Conservation (phyloP, 805 yeast species). For the Suhomyces vadensis region DNA sequence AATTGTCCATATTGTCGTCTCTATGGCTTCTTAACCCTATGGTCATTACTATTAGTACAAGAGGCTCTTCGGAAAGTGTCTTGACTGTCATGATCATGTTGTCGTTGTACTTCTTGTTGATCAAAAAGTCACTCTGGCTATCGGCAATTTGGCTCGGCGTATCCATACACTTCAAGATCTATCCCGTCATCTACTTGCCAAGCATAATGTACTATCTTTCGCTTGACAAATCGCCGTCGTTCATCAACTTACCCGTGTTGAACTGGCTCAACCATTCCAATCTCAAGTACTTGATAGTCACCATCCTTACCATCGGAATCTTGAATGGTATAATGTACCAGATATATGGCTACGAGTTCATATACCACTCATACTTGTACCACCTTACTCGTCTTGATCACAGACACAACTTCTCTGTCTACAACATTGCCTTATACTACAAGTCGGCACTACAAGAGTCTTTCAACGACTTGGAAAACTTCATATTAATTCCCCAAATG, state of each 20-base stretch:
- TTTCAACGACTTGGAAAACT: slow-evolving; percentile 40
- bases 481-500: slow-evolving; percentile 86
- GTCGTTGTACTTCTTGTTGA: slow-evolving; percentile 49
- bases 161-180: slow-evolving; percentile 85
- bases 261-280: slow-evolving; percentile 42
- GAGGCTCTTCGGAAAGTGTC: slow-evolving; percentile 93
- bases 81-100: slow-evolving; percentile 74
- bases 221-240: slow-evolving; percentile 19
- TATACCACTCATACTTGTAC: slow-evolving; percentile 77
- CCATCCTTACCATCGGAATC: slow-evolving; percentile 44
- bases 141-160: slow-evolving; percentile 61
- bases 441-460: slow-evolving; percentile 41
- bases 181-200: slow-evolving; percentile 88
- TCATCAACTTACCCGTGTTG: slow-evolving; percentile 27
- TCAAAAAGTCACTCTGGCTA: slow-evolving; percentile 24
- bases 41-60: slow-evolving; percentile 88
- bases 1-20: slow-evolving; percentile 47
- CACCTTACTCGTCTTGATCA: slow-evolving; percentile 86
- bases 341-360: slow-evolving; percentile 71
- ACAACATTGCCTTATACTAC: slow-evolving; percentile 71
- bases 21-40: slow-evolving; percentile 93
- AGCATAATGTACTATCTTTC: slow-evolving; percentile 53
- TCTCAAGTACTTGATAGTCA: slow-evolving; percentile 28
- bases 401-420: slow-evolving; percentile 90
- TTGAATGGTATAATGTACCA: slow-evolving; percentile 63